Evolutionary conservation across 2,329 filamentous ascomycete genomes (phyloP), one percentile per base, ranked within the genome.

Genomic region (Microcera coccophila): DNA sequence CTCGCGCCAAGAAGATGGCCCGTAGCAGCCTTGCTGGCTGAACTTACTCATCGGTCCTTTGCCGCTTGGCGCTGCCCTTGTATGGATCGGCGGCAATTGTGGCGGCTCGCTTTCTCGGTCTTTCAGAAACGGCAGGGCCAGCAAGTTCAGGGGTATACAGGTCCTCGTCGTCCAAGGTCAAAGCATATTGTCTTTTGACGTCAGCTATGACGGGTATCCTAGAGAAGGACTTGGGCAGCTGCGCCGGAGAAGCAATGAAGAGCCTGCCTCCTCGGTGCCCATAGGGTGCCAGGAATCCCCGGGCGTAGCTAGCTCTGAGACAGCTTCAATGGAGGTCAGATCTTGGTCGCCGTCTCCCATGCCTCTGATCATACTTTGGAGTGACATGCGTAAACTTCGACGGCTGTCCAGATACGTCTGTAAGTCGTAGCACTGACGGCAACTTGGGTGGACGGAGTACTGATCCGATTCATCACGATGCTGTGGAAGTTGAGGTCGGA

Each of bases 1-100:
- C 76, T 46, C 70, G 79, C 26, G 79, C 81, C 11, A 80, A 66
- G 58, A 85, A 85, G 67, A 82, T 84, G 78, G 77, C 76, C 12
- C 72, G 79, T 19, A 69, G 67, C 15, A 68, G 68, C 2, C 63
- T 71, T 33, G 53, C 63, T 11, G 64, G 62, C 11, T 69, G 47
- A 62, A 16, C 16, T 52, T 38, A 52, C 15, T 37, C 38, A 35
- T 33, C 44, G 35, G 44, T 26, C 41, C 40, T 52, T 38, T 51
- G 56, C 29, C 50, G 50, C 48, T 57, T 59, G 14, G 38, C 38
- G 18, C 44, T 54, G 15, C 49, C 47, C 4, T 39, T 5, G 36
- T 22, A 35, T 5, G 41, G 14, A 9, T 34, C 36, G 4, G 28
- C 3, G 14, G 32, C 18, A 5, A 49, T 35, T 28, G 21, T 22